A percentile compares a stretch with the other conserved stretches of the same genome.
Conservation (phyloP, 1,284 basidiomycete species). For the Papiliotrema nemorosa region DNA sequence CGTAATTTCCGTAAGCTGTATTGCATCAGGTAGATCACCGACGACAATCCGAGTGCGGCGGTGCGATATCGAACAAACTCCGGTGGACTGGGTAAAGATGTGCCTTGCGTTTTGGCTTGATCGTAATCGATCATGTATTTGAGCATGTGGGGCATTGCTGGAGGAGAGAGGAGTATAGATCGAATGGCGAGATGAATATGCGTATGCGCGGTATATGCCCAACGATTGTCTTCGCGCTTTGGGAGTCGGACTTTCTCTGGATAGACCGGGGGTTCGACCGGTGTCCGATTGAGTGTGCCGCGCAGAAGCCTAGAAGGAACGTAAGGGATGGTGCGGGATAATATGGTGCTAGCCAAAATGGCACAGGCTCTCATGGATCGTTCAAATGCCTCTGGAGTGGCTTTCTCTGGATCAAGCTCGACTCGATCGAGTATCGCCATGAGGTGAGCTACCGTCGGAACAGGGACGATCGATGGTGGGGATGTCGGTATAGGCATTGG, state of each 20-base stretch:
- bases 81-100: not conserved
- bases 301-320: slow-evolving; percentile 34
- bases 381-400: slow-evolving; percentile 23
- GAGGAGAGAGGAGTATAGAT: slow-evolving; percentile 44
- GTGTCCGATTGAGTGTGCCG: slow-evolving; percentile 28
- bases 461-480: slow-evolving; percentile 44
- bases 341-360: slow-evolving; percentile 45
- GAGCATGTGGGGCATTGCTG: slow-evolving; percentile 27
- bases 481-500: slow-evolving; percentile 43
- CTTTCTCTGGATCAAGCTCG: slow-evolving; percentile 18
- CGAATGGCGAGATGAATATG: slow-evolving; percentile 47
- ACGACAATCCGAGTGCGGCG: slow-evolving; percentile 27
- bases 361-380: slow-evolving; percentile 45
- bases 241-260: slow-evolving; percentile 24
- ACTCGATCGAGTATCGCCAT: slow-evolving; percentile 30
- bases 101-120: slow-evolving; percentile 1
- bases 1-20: slow-evolving; percentile 31
- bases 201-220: slow-evolving; percentile 46
- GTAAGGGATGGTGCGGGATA: slow-evolving; percentile 46
- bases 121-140: slow-evolving; percentile 7
- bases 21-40: slow-evolving; percentile 33
- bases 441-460: slow-evolving; percentile 29
- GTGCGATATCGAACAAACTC: not conserved
- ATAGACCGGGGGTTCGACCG: slow-evolving; percentile 37
- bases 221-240: slow-evolving; percentile 13